Evolutionary conservation across 2,329 filamentous ascomycete genomes (phyloP), one percentile per base, ranked within the genome.

Genomic region (Ophiostoma perfectum): DNA sequence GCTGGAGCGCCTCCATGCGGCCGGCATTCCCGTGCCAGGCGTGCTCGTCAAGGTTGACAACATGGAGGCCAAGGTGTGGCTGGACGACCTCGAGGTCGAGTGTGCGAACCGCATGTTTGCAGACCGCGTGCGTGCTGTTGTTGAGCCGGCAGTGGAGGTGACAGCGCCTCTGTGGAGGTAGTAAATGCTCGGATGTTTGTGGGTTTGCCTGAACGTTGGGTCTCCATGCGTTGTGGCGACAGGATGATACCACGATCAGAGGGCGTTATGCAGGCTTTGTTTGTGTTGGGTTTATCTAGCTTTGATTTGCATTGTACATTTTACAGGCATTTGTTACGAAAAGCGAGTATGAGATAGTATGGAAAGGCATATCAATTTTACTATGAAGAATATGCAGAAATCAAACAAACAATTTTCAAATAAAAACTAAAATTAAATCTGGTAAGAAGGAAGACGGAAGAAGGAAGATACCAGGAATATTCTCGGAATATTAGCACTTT

Each of bases 1-100:
- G 78, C 81, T 97, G 16, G 88, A 90, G 70, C 83, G 94, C 14
- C 81, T 97, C 64, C 91, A 96, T 75, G 88, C 86, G 71, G 81
- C 96, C 36, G 94, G 94, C 2, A 94, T 98, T 44, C 93, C 94
- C 0, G 92, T 97, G 0, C 95, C 95, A 0, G 95, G 94, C 0
- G 83, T 99, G 16, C 86, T 90, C 71, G 92, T 99, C 78, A 88
- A 86, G 74, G 90, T 97, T 4, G 94, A 98, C 74, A 95, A 92
- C 80, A 89, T 93, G 79, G 83, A 90, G 67, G 95, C 94, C 6
- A 90, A 87, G 71, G 89, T 99, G 6, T 98, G 94, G 93, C 81
- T 99, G 52, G 95, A 98, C 82, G 88, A 91, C 73, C 79, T 98
- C 62, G 92, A 96, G 73, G 91, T 99, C 4, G 95, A 98, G 78